Evolutionary conservation across 1,284 basidiomycete genomes (phyloP).

Genomic region (Papiliotrema flavescens): DNA sequence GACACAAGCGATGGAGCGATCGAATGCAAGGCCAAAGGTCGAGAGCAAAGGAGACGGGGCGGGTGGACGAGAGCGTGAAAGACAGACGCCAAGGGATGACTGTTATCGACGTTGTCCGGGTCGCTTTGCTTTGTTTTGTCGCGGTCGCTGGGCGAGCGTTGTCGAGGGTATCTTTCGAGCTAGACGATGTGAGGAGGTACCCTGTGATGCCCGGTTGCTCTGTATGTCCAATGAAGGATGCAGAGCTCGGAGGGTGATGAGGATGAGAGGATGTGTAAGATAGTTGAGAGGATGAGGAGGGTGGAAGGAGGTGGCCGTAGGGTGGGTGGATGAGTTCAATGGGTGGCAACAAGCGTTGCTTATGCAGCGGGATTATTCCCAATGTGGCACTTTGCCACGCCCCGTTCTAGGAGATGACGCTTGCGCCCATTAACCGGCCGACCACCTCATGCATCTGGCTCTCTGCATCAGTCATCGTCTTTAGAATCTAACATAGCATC

Average conservation of each 20-base stretch:
- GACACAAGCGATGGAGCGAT: not conserved
- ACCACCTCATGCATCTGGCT: too few species aligned
- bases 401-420: too few species aligned
- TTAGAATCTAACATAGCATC: too few species aligned
- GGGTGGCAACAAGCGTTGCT: not conserved
- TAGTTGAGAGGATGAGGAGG: not conserved
- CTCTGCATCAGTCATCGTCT: too few species aligned
- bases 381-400: not conserved
- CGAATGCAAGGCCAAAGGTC: not conserved
- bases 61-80: not conserved
- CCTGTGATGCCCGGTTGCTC: not conserved
- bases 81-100: too few species aligned
- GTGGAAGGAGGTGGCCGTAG: not conserved
- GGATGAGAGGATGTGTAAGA: not conserved
- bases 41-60: not conserved
- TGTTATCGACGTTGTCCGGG: too few species aligned
- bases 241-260: not conserved
- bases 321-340: not conserved
- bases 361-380: not conserved
- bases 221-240: conserved; percentile 4
- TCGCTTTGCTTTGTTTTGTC: not conserved
- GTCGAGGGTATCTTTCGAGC: not conserved
- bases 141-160: not conserved
- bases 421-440: too few species aligned
- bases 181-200: not conserved